Percentiles rank a stretch among this genome's conserved stretches.
phyloP scores from a whole-genome alignment of 179 eudicot species.

The Camellia oleifera region DNA sequence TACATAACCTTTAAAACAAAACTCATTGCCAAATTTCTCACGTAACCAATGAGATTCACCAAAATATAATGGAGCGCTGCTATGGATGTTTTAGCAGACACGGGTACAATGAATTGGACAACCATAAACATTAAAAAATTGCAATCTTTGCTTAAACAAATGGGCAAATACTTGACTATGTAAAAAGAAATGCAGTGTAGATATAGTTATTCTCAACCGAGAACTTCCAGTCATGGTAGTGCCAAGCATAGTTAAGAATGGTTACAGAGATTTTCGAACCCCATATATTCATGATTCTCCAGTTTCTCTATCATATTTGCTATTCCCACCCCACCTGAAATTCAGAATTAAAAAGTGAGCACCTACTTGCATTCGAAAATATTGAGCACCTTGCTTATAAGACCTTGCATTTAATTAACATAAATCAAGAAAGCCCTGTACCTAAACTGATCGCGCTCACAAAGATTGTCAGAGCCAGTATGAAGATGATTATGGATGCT shows the following conservation, averaged over 20 bases:
- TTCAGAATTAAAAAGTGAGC: not conserved
- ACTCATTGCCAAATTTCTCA: not conserved
- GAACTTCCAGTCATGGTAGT: not conserved
- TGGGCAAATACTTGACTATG: not conserved
- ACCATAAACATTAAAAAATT: not conserved
- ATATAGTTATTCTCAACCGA: not conserved
- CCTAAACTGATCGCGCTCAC: slow-evolving; percentile 57
- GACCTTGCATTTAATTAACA: not conserved
- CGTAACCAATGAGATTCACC: not conserved
- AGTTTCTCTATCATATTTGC: slow-evolving; percentile 46
- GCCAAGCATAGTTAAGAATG: slow-evolving; percentile 11
- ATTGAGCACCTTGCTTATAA: not conserved
- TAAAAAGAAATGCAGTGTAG: not conserved
- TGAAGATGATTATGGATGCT: slow-evolving; percentile 65
- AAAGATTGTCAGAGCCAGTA: slow-evolving; percentile 57
- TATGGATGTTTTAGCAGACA: not conserved
- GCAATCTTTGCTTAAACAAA: not conserved
- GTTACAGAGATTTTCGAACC: slow-evolving; percentile 48
- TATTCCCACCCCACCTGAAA: slow-evolving; percentile 62
- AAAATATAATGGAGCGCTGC: not conserved
- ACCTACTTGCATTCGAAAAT: not conserved
- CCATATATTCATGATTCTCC: slow-evolving; percentile 54
- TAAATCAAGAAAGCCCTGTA: not conserved
- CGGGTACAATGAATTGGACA: not conserved
- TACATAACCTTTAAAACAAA: not conserved